Evolutionary conservation across 2,329 filamentous ascomycete genomes (phyloP).

Genomic region (Venturia aucupariae): DNA sequence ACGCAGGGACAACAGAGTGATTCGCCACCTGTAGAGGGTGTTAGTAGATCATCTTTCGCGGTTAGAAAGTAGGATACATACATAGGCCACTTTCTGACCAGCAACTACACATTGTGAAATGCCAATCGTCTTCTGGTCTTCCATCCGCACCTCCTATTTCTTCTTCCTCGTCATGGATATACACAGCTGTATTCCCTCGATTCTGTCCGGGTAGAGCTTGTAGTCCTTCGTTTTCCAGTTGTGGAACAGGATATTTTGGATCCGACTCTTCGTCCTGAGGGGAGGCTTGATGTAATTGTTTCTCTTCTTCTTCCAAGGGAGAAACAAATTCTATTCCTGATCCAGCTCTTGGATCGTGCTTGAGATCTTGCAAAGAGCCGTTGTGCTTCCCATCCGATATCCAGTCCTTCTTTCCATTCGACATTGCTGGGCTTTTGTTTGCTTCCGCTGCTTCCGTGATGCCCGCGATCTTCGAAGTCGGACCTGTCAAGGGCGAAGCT

Average conservation of each 20-base stretch:
- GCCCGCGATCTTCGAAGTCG: background rate
- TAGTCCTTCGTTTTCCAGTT: background rate
- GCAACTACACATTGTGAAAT: background rate
- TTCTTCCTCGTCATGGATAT: background rate
- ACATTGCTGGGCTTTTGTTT: background rate
- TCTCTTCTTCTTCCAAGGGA: background rate
- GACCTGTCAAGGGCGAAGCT: background rate
- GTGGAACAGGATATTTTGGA: background rate
- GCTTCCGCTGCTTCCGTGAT: background rate
- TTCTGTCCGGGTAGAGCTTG: background rate
- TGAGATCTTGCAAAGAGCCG: background rate
- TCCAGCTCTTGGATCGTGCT: background rate
- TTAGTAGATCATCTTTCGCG: background rate
- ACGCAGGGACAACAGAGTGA: constrained; percentile 14
- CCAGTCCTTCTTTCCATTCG: background rate
- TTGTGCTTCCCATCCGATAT: background rate
- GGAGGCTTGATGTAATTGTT: background rate
- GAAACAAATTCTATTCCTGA: constrained; percentile 5
- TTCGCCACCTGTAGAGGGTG: constrained; percentile 9
- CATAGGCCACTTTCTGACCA: background rate
- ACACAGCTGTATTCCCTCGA: background rate
- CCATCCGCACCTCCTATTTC: background rate
- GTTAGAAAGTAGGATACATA: background rate
- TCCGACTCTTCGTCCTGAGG: background rate
- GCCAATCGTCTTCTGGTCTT: background rate